phyloP scores from a whole-genome alignment of 768 basidiomycete genomes.

The Trametes punicea region DNA sequence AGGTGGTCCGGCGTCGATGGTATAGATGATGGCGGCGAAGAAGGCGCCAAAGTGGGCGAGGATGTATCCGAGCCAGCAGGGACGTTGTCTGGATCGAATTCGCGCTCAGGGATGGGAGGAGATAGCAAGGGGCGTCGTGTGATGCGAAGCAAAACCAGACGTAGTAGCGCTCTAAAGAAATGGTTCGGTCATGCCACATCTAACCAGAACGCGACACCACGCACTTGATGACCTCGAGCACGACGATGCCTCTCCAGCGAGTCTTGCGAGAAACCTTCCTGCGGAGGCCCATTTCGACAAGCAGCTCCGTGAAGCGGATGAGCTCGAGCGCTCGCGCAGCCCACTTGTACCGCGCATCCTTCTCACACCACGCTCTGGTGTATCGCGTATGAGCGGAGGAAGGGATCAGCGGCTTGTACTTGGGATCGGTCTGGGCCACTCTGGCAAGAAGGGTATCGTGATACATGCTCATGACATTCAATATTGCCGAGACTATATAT shows the following conservation, averaged over 20 bases:
- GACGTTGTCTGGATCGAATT: conserved; percentile 73
- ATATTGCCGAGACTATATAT: conserved; percentile 71
- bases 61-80: conserved; percentile 50
- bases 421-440: conserved; percentile 60
- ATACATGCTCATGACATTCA: conserved; percentile 89
- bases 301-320: conserved; percentile 75
- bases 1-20: conserved; percentile 75
- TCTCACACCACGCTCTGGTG: conserved; percentile 82
- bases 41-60: conserved; percentile 59
- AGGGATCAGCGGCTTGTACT: conserved; percentile 72
- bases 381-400: conserved; percentile 81
- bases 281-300: conserved; percentile 85
- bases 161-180: conserved; percentile 61
- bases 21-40: conserved; percentile 53
- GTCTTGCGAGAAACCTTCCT: conserved; percentile 62
- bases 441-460: conserved; percentile 88
- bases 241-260: conserved; percentile 74
- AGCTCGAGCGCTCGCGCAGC: conserved; percentile 71
- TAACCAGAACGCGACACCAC: conserved; percentile 22
- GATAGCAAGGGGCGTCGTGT: conserved; percentile 75
- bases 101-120: conserved; percentile 83
- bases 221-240: conserved; percentile 85
- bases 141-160: conserved; percentile 66
- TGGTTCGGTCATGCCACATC: conserved; percentile 3
- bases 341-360: conserved; percentile 70